Evolutionary conservation across 306 rosid species (phyloP).

Genomic region (Lathyrus tuberosus): DNA sequence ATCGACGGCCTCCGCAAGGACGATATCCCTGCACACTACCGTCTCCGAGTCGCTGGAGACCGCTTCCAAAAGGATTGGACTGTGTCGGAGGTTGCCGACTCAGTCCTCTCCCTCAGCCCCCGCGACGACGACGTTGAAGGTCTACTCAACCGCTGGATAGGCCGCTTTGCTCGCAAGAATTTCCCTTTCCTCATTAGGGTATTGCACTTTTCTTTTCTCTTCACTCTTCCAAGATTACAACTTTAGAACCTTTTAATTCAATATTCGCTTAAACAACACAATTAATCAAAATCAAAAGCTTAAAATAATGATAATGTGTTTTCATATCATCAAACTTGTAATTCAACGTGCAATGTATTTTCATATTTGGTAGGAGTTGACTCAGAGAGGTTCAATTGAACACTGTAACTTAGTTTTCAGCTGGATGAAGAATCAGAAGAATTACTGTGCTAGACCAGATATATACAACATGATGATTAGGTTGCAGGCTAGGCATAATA

Average conservation of each 20-base stretch:
- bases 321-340: background rate
- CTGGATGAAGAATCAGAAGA: constrained; percentile 86
- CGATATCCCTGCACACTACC: constrained; percentile 64
- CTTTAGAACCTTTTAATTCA: background rate
- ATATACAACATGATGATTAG: constrained; percentile 89
- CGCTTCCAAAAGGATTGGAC: constrained; percentile 90
- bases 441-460: constrained; percentile 85
- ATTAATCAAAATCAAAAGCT: background rate
- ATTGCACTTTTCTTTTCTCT: background rate
- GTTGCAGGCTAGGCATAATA: constrained; percentile 79
- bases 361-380: constrained; percentile 60
- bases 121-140: constrained; percentile 72
- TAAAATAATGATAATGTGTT: background rate
- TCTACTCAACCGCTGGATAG: constrained; percentile 78
- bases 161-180: constrained; percentile 87
- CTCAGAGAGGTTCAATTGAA: constrained; percentile 74
- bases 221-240: background rate
- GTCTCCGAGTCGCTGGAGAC: constrained; percentile 63
- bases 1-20: constrained; percentile 64
- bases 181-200: constrained; percentile 82
- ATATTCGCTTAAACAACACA: background rate
- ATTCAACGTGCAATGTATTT: constrained; percentile 15
- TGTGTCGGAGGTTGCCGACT: constrained; percentile 68
- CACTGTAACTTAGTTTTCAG: constrained; percentile 64
- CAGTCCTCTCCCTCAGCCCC: constrained; percentile 51